These are phyloP conservation scores for Populus tremula DNA, from an alignment of 345 rosid genomes.

Conservation along the genomic window DNA sequence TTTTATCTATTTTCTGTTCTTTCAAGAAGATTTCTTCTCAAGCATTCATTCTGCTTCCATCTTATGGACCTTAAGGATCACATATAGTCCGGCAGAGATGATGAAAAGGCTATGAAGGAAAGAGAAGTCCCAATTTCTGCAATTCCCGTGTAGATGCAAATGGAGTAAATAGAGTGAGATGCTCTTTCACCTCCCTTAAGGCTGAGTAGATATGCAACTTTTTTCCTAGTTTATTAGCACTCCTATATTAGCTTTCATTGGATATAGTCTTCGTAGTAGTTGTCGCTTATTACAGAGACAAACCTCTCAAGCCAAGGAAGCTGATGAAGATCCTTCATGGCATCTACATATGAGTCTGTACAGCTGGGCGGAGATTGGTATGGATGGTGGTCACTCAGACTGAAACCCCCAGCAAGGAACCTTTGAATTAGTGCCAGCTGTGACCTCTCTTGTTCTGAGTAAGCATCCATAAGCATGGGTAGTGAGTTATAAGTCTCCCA, in stretches of 20 bases:
- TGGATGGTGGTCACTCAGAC: constrained; percentile 78
- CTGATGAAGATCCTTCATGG: constrained; percentile 91
- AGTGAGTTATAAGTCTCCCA: constrained; percentile 88
- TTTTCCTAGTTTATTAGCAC: constrained; percentile 16
- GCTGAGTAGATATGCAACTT: constrained; percentile 10
- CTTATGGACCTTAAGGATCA: constrained; percentile 13
- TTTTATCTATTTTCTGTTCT: constrained; percentile 23
- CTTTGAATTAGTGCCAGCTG: constrained; percentile 87
- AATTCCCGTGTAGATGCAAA: constrained; percentile 13
- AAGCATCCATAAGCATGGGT: constrained; percentile 82
- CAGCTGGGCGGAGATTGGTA: constrained; percentile 89
- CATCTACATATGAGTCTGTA: constrained; percentile 81
- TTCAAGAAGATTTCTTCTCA: constrained; percentile 25
- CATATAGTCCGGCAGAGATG: constrained; percentile 12
- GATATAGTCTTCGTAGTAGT: constrained; percentile 73
- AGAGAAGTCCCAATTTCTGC: constrained; percentile 14
- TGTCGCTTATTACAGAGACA: constrained; percentile 92
- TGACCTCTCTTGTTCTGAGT: constrained; percentile 93
- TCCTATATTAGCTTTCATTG: constrained; percentile 42
- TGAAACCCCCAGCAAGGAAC: constrained; percentile 92
- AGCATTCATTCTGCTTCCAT: neutral
- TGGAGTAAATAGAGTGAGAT: constrained; percentile 44
- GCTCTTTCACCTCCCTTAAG: constrained; percentile 33
- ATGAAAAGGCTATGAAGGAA: constrained; percentile 13
- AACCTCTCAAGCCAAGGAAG: constrained; percentile 99